phyloP scores from a whole-genome alignment of 2,329 filamentous ascomycete genomes.

The Colletotrichum incanum region DNA sequence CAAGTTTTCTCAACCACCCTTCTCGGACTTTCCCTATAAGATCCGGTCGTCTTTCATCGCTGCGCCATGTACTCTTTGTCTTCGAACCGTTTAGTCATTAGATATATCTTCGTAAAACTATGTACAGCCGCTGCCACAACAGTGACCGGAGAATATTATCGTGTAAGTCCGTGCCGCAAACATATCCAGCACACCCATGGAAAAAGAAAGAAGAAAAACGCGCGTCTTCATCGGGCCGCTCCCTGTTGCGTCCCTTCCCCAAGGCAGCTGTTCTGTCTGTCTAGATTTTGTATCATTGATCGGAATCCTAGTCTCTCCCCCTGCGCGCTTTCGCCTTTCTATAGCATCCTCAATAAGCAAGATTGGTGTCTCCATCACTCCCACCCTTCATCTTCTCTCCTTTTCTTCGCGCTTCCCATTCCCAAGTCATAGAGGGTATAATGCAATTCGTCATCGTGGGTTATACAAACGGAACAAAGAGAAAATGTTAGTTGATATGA shows the following conservation, averaged over 20 bases:
- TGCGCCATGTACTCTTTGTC: background rate
- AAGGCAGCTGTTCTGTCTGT: conserved; percentile 28
- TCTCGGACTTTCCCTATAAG: background rate
- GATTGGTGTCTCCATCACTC: background rate
- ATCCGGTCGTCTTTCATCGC: background rate
- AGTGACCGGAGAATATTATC: conserved; percentile 29
- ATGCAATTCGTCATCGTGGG: conserved; percentile 40
- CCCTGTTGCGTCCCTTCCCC: conserved; percentile 13
- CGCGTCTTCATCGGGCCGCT: background rate
- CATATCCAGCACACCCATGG: conserved; percentile 32
- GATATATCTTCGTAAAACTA: conserved; percentile 33
- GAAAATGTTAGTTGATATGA: conserved; percentile 30
- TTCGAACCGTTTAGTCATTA: conserved; percentile 35
- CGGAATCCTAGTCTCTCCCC: background rate
- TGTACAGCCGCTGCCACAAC: conserved; percentile 18
- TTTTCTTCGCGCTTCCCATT: conserved; percentile 6
- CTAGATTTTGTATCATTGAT: conserved; percentile 37
- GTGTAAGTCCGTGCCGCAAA: conserved; percentile 26
- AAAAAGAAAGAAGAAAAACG: conserved; percentile 26
- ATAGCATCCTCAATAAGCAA: conserved; percentile 13
- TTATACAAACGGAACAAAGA: conserved; percentile 42
- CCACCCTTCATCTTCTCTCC: conserved; percentile 1
- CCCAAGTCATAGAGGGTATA: conserved; percentile 43
- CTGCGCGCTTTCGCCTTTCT: background rate
- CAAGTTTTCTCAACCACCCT: background rate